Evolutionary conservation across 306 rosid genomes (phyloP).

Genomic region (Trichosanthes cucumerina): DNA sequence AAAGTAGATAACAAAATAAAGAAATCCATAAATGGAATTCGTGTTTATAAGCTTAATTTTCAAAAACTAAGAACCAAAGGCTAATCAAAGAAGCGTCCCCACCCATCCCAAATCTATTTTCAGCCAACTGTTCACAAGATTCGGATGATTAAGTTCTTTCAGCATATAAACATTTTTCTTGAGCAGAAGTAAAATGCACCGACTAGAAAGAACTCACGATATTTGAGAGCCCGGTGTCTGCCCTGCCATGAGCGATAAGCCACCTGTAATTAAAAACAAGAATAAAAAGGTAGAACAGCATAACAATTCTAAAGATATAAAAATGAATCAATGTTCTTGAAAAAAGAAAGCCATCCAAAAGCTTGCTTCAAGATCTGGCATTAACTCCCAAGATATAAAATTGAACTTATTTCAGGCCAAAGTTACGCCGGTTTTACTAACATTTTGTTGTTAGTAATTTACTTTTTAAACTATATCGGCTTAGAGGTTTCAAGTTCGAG

Average conservation of each 20-base stretch:
- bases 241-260: conserved; percentile 50
- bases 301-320: not conserved
- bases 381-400: not conserved
- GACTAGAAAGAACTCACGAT: conserved; percentile 37
- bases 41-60: too few species aligned
- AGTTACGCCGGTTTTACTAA: not conserved
- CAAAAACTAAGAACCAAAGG: too few species aligned
- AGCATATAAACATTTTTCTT: not conserved
- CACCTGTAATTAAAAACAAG: conserved; percentile 40
- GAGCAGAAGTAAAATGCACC: not conserved
- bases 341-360: not conserved
- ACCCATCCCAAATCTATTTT: not conserved
- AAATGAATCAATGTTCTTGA: not conserved
- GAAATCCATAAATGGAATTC: too few species aligned
- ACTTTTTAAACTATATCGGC: too few species aligned
- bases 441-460: not conserved
- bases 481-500: too few species aligned
- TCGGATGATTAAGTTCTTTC: not conserved
- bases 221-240: conserved; percentile 49
- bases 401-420: not conserved
- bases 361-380: conserved; percentile 12
- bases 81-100: too few species aligned
- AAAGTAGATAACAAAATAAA: too few species aligned
- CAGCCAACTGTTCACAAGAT: not conserved
- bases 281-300: not conserved